Evolutionary conservation across 768 basidiomycete species (phyloP), one percentile per base, ranked within the genome.

Genomic region (Suillus bovinus): DNA sequence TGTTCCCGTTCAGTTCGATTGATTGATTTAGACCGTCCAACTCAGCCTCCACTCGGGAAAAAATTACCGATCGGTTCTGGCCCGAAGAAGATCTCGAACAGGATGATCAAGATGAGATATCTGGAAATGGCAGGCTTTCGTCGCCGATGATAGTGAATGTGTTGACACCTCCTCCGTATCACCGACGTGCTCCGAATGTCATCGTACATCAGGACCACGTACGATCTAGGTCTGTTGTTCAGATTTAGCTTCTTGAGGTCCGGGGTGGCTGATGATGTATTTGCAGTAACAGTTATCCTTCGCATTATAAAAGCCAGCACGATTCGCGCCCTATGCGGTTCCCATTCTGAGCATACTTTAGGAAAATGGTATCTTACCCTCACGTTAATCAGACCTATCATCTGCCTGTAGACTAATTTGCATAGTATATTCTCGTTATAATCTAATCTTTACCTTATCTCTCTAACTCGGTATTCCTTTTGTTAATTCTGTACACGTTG

Each of bases 21-120:
- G 60, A 72, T 63, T 34, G 59, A 46, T 44, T 61, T 29, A 52
- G 7, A 6, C 60, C 57, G 7, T 33, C 50, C 59, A 42, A 56
- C n/a, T n/a, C 53, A 74, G 72, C 72, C 71, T 24, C 56, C 62
- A 10, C 67, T 75, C 60, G 72, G 72, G 33, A 66, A 4, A 74
- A 70, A 64, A 74, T 74, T 0, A 33, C 70, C 22, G 74, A 75
- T 36, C 63, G 64, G 2, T 74, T 74, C 64, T 75, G 72, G 70
- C 72, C 74, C 57, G 69, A 73, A 61, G 74, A 73, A 29, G 73
- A 73, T 44, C 20, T 14, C 27, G 36, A 36, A 5, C 22, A 42
- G 16, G 54, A 59, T 8, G 61, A 31, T 36, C 57, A 65, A 61
- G 69, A 69, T 67, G 72, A 67, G 65, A 61, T 64, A 56, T 50